These are phyloP conservation scores for Trichoderma aggressivum DNA, from an alignment of 2,329 filamentous ascomycete genomes.

Conservation along the genomic window DNA sequence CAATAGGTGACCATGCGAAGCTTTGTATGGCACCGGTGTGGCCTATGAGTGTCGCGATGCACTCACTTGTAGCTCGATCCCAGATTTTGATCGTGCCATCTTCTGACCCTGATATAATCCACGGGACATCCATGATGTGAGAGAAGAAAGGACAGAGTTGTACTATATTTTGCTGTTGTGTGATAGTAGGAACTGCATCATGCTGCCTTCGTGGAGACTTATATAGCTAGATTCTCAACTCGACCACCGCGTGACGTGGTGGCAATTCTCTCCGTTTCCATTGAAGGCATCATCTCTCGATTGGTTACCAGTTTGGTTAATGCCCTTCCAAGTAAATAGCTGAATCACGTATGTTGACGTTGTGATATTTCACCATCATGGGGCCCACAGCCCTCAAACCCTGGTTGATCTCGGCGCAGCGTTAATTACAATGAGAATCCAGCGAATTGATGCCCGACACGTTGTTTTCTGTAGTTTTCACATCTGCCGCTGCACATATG, in stretches of 20 bases:
- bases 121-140: background rate
- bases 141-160: background rate
- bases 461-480: background rate
- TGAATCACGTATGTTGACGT: background rate
- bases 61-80: background rate
- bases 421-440: background rate
- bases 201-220: background rate
- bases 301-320: background rate
- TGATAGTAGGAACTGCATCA: background rate
- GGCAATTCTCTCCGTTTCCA: rapidly evolving
- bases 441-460: background rate
- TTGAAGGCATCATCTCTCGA: background rate
- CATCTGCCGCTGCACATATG: background rate
- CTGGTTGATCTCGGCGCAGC: background rate
- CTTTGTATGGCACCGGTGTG: background rate
- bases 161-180: background rate
- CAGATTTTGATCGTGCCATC: background rate
- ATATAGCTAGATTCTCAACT: background rate
- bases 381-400: background rate
- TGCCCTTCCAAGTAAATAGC: background rate
- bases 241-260: background rate
- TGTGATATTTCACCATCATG: background rate
- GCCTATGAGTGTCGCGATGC: background rate
- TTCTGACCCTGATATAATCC: background rate
- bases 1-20: background rate